Percentiles rank a stretch among this genome's conserved stretches.
These are phyloP conservation scores for Metschnikowia dekortorum DNA, from an alignment of 805 yeast genomes.

Conservation along the genomic window DNA sequence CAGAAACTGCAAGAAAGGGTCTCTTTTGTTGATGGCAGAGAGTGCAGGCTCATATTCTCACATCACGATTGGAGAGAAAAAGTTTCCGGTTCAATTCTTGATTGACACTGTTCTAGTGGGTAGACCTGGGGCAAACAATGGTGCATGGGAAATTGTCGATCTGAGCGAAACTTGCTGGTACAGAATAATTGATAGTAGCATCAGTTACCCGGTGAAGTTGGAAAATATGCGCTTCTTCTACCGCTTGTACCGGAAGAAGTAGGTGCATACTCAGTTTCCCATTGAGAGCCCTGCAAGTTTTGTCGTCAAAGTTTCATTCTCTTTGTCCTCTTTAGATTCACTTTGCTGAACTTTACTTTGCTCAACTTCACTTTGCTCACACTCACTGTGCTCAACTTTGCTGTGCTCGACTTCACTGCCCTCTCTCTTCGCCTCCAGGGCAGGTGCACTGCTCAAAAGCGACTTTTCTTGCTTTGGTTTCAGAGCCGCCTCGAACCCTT, in stretches of 20 bases:
- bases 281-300: not conserved
- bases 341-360: too few relatives aligned
- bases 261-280: not conserved
- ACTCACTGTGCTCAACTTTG: too few relatives aligned
- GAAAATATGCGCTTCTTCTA: slow-evolving; percentile 88
- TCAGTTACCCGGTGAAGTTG: slow-evolving; percentile 60
- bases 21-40: slow-evolving; percentile 66
- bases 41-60: slow-evolving; percentile 90
- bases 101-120: slow-evolving; percentile 70
- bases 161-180: slow-evolving; percentile 81
- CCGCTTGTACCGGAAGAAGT: slow-evolving; percentile 61
- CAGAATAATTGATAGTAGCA: slow-evolving; percentile 46
- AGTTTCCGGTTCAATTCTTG: slow-evolving; percentile 77
- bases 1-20: slow-evolving; percentile 48
- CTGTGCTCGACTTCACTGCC: too few relatives aligned
- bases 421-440: not conserved
- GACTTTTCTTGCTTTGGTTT: not conserved
- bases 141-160: slow-evolving; percentile 63
- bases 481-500: not conserved
- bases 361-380: too few relatives aligned
- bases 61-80: slow-evolving; percentile 68
- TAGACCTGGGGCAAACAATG: slow-evolving; percentile 33
- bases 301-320: not conserved
- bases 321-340: not conserved
- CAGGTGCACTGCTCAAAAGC: not conserved